Evolutionary conservation across 2,329 filamentous ascomycete species (phyloP), one percentile per base, ranked within the genome.

Genomic region (Cordyceps militaris): DNA sequence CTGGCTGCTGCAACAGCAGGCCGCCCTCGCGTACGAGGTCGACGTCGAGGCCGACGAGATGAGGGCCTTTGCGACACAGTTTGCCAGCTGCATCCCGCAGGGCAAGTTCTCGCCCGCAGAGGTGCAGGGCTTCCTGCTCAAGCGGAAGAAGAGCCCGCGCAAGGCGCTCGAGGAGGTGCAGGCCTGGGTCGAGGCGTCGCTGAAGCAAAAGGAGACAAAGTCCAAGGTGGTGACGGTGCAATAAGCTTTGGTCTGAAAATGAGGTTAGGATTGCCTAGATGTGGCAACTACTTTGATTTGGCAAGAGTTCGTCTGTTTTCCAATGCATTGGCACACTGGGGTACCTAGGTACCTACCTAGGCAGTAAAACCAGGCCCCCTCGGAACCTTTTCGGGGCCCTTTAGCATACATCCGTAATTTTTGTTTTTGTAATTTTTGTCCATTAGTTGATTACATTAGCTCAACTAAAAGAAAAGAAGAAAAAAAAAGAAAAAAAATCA

Each of bases 111-210:
- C 76, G 24, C 83, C 84, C 0, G 85, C 85, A 0, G 80, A 86
- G 67, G 80, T 87, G 43, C 84, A 87, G 66, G 84, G 83, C 0
- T 87, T 85, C 67, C 65, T 87, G 59, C 71, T 87, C 47, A 84
- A 83, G 69, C 72, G 82, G 44, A 87, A 86, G 71, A 81, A 79
- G 71, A 74, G 77, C 36, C 83, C 84, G 7, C 70, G 72, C 10
- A 73, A 75, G 63, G 84, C 85, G 2, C 66, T 85, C 34, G 70
- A 72, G 21, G 80, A 85, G 64, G 78, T 77, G 2, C 71, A 73
- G 2, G 69, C 63, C 6, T 86, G 83, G 83, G 79, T 84, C 1
- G 73, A 76, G 57, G 78, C 73, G 1, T 70, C 78, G 61, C 49
- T 77, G 34, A 72, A 70, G 66, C 79, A 81, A 68, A 84, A 81